Evolutionary conservation across 1,284 basidiomycete genomes (phyloP).

Genomic region (Meripilus lineatus): DNA sequence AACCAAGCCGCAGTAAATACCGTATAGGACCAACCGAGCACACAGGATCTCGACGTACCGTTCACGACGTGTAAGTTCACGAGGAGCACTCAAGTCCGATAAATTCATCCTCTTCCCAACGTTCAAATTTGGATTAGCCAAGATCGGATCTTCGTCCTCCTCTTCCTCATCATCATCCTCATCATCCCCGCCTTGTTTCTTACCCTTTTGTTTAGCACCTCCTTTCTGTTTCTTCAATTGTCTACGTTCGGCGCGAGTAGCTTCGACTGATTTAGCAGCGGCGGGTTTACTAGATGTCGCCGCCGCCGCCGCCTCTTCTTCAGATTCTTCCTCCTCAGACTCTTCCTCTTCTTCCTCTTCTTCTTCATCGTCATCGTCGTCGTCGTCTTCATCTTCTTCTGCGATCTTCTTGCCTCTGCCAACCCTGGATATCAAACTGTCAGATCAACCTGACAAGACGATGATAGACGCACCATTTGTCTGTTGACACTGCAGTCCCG

Average conservation of each 20-base stretch:
- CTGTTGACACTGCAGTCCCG: slow-evolving; percentile 51
- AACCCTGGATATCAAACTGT: slow-evolving; percentile 4
- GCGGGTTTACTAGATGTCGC: slow-evolving; percentile 1
- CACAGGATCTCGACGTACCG: slow-evolving; percentile 12
- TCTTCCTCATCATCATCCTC: slow-evolving; percentile 27
- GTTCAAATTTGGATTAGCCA: slow-evolving; percentile 27
- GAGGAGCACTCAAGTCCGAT: slow-evolving; percentile 21
- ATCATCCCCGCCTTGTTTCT: too few relatives aligned
- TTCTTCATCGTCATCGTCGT: slow-evolving; percentile 19
- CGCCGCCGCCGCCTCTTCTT: slow-evolving; percentile 17
- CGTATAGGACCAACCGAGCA: neutral
- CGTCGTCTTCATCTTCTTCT: slow-evolving; percentile 14
- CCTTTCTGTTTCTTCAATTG: slow-evolving; percentile 27
- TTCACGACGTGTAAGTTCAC: slow-evolving; percentile 25
- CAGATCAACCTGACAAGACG: slow-evolving; percentile 6
- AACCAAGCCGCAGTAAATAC: neutral
- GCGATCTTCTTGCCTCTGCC: slow-evolving; percentile 9
- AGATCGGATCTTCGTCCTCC: slow-evolving; percentile 24
- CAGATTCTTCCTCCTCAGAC: slow-evolving; percentile 21
- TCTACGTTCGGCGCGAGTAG: slow-evolving; percentile 23
- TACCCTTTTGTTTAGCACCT: slow-evolving; percentile 17
- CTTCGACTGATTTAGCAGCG: slow-evolving; percentile 20
- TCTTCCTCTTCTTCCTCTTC: slow-evolving; percentile 25
- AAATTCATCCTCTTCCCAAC: slow-evolving; percentile 25
- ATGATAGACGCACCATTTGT: slow-evolving; percentile 38